A percentile compares a stretch with the other conserved stretches of the same genome.
Conservation (phyloP, 2,329 filamentous ascomycete species). For the Verticillium longisporum region DNA sequence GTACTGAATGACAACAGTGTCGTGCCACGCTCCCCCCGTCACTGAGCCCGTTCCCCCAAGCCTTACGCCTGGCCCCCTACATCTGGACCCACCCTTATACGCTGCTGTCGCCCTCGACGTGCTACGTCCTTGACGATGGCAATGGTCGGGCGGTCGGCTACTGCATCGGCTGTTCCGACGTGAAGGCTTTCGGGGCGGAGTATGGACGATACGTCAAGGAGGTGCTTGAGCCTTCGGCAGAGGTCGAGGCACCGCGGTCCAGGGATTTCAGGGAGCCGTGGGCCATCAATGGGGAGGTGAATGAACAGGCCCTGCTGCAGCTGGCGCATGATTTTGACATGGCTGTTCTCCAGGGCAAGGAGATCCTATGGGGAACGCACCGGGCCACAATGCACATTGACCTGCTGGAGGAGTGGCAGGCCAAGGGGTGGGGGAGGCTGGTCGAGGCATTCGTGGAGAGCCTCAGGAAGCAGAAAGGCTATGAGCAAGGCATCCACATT, state of each 20-base stretch:
- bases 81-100: slow-evolving; percentile 46
- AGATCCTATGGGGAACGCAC: slow-evolving; percentile 24
- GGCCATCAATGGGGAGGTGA: slow-evolving; percentile 12
- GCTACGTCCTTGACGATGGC: slow-evolving; percentile 43
- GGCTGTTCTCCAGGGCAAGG: slow-evolving; percentile 21
- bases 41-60: slow-evolving; percentile 25
- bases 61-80: slow-evolving; percentile 34
- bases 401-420: slow-evolving; percentile 33
- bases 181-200: slow-evolving; percentile 25
- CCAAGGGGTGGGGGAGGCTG: slow-evolving; percentile 36
- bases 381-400: slow-evolving; percentile 44
- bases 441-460: slow-evolving; percentile 33
- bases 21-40: slow-evolving; percentile 38
- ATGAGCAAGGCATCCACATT: slow-evolving; percentile 33
- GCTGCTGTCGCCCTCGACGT: slow-evolving; percentile 33
- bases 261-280: not conserved
- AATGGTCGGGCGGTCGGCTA: slow-evolving; percentile 38
- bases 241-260: slow-evolving; percentile 12
- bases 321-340: slow-evolving; percentile 25
- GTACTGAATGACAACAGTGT: slow-evolving; percentile 27
- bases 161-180: slow-evolving; percentile 38
- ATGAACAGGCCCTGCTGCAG: slow-evolving; percentile 30
- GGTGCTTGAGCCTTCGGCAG: slow-evolving; percentile 21
- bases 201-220: slow-evolving; percentile 31
- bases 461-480: slow-evolving; percentile 19